Percentiles rank a stretch among this genome's conserved stretches.
These are phyloP conservation scores for Dipteronia dyeriana DNA, from an alignment of 345 rosid genomes.

Conservation along the genomic window DNA sequence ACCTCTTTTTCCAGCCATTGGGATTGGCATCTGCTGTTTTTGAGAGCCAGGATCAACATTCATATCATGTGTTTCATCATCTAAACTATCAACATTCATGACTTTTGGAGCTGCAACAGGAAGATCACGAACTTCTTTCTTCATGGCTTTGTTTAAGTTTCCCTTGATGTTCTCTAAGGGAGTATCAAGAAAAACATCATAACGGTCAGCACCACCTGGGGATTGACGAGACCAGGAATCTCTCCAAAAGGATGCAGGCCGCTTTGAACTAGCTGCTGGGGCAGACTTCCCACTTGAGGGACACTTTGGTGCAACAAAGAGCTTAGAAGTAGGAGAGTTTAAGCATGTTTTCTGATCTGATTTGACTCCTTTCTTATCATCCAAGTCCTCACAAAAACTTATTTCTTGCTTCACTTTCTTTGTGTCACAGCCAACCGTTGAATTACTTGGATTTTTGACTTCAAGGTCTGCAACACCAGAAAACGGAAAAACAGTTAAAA, in stretches of 20 bases:
- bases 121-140: conserved; percentile 27
- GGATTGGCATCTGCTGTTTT: conserved; percentile 39
- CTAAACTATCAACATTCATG: conserved; percentile 38
- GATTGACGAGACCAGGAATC: conserved; percentile 65
- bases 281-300: conserved; percentile 40
- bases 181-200: conserved; percentile 89
- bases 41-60: conserved; percentile 42
- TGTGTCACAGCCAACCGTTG: conserved; percentile 24
- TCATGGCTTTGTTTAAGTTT: conserved; percentile 41
- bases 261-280: conserved; percentile 55
- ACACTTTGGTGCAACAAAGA: conserved; percentile 27
- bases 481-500: conserved; percentile 20
- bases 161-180: conserved; percentile 64
- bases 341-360: conserved; percentile 37
- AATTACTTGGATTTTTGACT: conserved; percentile 25
- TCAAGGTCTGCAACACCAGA: conserved; percentile 32
- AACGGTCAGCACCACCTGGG: conserved; percentile 65
- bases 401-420: conserved; percentile 43
- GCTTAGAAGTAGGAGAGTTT: conserved; percentile 30
- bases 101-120: conserved; percentile 24
- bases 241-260: conserved; percentile 73
- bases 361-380: conserved; percentile 38
- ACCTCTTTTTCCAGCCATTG: conserved; percentile 41
- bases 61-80: conserved; percentile 80
- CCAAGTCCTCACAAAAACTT: conserved; percentile 27